These are phyloP conservation scores for Aspergillus candidus DNA, from an alignment of 2,329 filamentous ascomycete species.

Conservation along the genomic window DNA sequence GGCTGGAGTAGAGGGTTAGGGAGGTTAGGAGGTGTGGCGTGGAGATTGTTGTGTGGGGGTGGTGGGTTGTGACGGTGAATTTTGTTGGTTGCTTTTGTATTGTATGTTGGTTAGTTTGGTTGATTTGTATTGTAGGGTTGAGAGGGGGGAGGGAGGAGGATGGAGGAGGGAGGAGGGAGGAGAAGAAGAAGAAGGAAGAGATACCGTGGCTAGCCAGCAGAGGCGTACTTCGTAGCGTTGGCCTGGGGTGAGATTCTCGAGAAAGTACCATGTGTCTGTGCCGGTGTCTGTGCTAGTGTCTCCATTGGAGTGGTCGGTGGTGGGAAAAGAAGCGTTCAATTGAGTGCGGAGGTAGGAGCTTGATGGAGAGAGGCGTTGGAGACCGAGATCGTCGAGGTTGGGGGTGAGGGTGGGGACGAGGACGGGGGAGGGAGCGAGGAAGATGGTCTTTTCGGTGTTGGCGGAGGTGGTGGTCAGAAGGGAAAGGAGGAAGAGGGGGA, in stretches of 20 bases:
- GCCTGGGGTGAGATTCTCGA: constrained; percentile 62
- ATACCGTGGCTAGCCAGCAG: constrained; percentile 88
- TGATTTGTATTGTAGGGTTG: neutral
- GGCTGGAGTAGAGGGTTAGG: constrained; percentile 56
- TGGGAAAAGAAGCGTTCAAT: constrained; percentile 64
- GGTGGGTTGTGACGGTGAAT: constrained; percentile 64
- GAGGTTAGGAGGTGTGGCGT: constrained; percentile 59
- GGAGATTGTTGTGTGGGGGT: constrained; percentile 56
- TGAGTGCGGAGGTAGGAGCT: constrained; percentile 54
- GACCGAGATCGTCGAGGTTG: constrained; percentile 54
- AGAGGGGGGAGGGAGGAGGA: no score
- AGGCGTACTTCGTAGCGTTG: constrained; percentile 85
- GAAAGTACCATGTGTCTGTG: constrained; percentile 68
- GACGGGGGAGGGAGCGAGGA: constrained; percentile 61
- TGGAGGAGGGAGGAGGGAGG: no score
- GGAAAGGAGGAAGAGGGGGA: constrained; percentile 11
- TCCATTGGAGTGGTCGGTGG: constrained; percentile 34
- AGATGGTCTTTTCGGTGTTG: constrained; percentile 90
- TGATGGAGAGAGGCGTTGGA: constrained; percentile 59
- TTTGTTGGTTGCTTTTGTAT: constrained; percentile 69
- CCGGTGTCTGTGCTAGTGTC: constrained; percentile 52
- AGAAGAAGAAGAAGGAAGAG: constrained; percentile 25
- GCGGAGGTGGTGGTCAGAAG: constrained; percentile 38
- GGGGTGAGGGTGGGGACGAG: constrained; percentile 52
- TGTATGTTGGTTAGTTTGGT: constrained; percentile 11